Base-by-base conservation (phyloP, 148 eudicot species). In the Chenopodium berlandieri region DNA sequence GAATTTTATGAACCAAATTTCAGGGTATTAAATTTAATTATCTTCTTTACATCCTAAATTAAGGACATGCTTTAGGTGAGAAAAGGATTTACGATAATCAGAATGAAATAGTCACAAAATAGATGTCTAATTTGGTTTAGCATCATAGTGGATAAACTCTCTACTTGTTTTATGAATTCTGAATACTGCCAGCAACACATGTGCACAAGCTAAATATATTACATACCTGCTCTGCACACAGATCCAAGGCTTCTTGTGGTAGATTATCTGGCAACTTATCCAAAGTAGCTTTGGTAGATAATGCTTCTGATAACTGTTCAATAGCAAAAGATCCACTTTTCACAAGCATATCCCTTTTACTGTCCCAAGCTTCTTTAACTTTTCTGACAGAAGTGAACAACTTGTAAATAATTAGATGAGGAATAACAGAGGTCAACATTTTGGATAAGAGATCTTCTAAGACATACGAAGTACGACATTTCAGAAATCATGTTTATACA, bases 321-420 rank as follows among this genome's bases (percentile, higher is more conserved):
- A 95, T 93, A 44, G 99, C 99, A 91, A 84, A 92, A 23, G 93
- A 76, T 75, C 99, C 99, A 82, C 99, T 92, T 79, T 89, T 86
- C 69, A 93, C 81, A 62, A 95, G 94, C 73, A 75, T 81, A 34
- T 92, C 97, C 85, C 85, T 90, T 84, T 92, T 92, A 75, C 48
- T 87, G 54, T 90, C 92, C 99, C 99, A 95, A 70, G 99, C 97
- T 78, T 93, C 99, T 85, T 92, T 95, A 75, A 95, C 97, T 87
- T 93, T 95, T 85, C 99, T 95, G 89, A 80, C 70, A 82, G 67
- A 80, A 81, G 76, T 9, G 65, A 68, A 60, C 63, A 82, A 40
- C 58, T 44, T 22, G 40, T 32, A 56, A 71, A 80, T 0, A 32
- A 17, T 17, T 56, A 16, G 77, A 31, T 25, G 78, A 67, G 25